Percentiles rank a stretch among this genome's conserved stretches.
Evolutionary conservation across 805 yeast genomes (phyloP).

Genomic region (Cyberlindnera petersonii): DNA sequence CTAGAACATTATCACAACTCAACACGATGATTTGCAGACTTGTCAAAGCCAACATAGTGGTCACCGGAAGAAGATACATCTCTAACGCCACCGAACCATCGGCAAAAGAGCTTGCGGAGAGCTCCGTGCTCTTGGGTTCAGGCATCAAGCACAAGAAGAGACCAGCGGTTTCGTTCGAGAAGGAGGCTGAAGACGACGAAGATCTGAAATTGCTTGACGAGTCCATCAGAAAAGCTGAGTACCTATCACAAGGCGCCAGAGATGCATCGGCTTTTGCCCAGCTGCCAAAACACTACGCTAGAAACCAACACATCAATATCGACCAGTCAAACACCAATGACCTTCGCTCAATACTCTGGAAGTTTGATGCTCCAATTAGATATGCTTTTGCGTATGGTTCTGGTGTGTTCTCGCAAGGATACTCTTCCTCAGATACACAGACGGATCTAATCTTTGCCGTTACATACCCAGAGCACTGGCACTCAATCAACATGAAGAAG

Average conservation of each 20-base stretch:
- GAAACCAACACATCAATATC: slow-evolving; percentile 51
- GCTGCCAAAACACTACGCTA: slow-evolving; percentile 55
- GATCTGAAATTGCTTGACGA: slow-evolving; percentile 24
- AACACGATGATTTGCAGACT: background rate
- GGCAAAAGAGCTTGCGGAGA: slow-evolving; percentile 24
- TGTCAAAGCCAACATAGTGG: background rate
- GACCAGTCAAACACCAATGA: slow-evolving; percentile 38
- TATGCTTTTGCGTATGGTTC: slow-evolving; percentile 94
- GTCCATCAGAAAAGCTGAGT: slow-evolving; percentile 26
- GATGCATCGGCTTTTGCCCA: slow-evolving; percentile 19
- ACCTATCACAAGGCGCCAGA: slow-evolving; percentile 17
- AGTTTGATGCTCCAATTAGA: slow-evolving; percentile 67
- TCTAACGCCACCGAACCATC: slow-evolving; percentile 23
- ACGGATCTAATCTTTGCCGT: slow-evolving; percentile 85
- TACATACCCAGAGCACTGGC: slow-evolving; percentile 71
- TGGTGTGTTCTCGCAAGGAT: slow-evolving; percentile 81
- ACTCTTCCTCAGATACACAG: slow-evolving; percentile 53
- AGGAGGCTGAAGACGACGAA: slow-evolving; percentile 2
- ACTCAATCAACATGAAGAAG: slow-evolving; percentile 61
- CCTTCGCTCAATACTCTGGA: slow-evolving; percentile 46
- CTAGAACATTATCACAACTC: background rate
- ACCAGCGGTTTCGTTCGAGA: background rate
- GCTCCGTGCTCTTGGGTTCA: slow-evolving; percentile 20
- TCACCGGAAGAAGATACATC: slow-evolving; percentile 10
- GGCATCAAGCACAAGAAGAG: background rate